Conservation (phyloP, 352 stramenopile genomes). For the Globisporangium ultimum region DNA sequence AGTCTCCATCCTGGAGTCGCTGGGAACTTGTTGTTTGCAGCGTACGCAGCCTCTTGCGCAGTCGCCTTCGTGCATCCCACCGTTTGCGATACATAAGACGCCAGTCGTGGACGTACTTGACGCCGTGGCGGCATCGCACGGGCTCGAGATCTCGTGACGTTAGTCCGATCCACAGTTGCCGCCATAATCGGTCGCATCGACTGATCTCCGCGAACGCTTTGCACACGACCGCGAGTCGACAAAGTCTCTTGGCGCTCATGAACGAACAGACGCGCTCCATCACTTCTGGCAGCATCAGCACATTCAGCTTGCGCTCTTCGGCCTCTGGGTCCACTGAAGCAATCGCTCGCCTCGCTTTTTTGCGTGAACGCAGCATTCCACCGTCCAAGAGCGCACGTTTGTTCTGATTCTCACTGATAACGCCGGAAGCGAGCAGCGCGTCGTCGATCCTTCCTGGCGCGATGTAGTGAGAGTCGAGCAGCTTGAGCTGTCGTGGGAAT, state of each 20-base stretch:
- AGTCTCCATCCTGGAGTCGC: constrained; percentile 1
- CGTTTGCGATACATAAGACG: constrained; percentile 11
- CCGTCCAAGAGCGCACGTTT: neutral
- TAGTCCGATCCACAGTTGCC: constrained; percentile 31
- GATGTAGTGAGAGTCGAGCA: constrained; percentile 27
- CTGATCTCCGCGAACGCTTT: constrained; percentile 37
- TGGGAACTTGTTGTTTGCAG: neutral
- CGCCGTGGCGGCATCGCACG: constrained; percentile 25
- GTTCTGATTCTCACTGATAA: neutral
- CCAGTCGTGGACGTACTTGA: constrained; percentile 28
- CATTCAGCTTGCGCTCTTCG: constrained; percentile 43
- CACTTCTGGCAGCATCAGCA: constrained; percentile 53
- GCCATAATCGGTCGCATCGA: constrained; percentile 32
- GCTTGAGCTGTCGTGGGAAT: constrained; percentile 24
- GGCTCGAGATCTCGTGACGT: constrained; percentile 6
- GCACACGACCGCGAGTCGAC: constrained; percentile 54
- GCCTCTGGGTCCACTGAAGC: constrained; percentile 20
- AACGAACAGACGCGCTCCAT: constrained; percentile 70
- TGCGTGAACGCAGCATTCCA: constrained; percentile 9
- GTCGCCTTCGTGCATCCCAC: constrained; percentile 5
- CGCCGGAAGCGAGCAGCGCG: neutral
- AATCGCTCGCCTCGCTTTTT: constrained; percentile 9
- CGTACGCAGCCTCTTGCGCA: constrained; percentile 8
- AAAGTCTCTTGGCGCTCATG: constrained; percentile 70
- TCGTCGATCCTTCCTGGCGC: constrained; percentile 6